These are phyloP conservation scores for Acacia melanoxylon DNA, from an alignment of 306 rosid genomes.

Conservation along the genomic window DNA sequence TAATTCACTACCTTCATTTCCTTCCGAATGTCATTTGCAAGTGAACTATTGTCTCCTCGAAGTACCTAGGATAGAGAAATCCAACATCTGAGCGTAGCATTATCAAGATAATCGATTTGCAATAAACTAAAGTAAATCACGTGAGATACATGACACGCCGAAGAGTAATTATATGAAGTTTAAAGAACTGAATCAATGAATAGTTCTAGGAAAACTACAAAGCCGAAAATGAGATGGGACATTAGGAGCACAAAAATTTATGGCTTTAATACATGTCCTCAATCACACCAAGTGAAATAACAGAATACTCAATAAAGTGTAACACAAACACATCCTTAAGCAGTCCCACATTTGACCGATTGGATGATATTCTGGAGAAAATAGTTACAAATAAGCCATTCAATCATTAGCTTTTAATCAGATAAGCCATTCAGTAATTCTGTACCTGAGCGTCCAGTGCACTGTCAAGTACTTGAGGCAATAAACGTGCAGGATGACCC, in stretches of 20 bases:
- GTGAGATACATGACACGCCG: background rate
- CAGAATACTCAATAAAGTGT: background rate
- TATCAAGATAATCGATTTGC: background rate
- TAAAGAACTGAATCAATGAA: constrained; percentile 4
- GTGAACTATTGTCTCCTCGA: constrained; percentile 93
- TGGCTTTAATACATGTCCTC: background rate
- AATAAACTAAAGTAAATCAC: background rate
- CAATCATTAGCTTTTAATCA: constrained; percentile 16
- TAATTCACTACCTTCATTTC: constrained; percentile 84
- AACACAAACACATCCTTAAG: background rate
- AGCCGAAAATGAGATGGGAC: background rate
- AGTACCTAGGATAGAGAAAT: constrained; percentile 64
- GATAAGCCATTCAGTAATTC: background rate
- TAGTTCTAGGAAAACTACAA: constrained; percentile 8
- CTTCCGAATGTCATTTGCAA: constrained; percentile 98
- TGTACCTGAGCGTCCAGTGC: constrained; percentile 96
- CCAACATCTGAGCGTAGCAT: constrained; percentile 25
- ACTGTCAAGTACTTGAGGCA: constrained; percentile 97
- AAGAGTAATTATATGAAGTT: constrained; percentile 11
- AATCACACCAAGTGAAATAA: background rate
- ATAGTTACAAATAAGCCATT: constrained; percentile 15
- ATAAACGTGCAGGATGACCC: constrained; percentile 98
- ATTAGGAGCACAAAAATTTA: background rate
- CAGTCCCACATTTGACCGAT: background rate
- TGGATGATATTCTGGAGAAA: background rate